These are phyloP conservation scores for Tetrapisispora arboricola DNA, from an alignment of 805 yeast species.

Conservation along the genomic window DNA sequence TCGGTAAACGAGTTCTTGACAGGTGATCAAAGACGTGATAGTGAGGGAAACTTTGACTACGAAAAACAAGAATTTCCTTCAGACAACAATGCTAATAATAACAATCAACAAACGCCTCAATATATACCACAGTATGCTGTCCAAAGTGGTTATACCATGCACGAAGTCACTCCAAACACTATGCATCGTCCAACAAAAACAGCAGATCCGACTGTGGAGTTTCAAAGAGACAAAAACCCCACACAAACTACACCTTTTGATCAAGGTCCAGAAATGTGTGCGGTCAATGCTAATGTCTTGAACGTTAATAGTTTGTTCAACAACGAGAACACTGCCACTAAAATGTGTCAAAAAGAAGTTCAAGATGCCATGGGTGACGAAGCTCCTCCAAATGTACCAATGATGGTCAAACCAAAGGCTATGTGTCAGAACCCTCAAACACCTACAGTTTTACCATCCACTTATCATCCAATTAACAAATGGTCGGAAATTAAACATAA, in stretches of 20 bases:
- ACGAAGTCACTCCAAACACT: slow-evolving; percentile 27
- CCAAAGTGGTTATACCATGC: slow-evolving; percentile 16
- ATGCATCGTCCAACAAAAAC: slow-evolving; percentile 7
- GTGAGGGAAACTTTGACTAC: slow-evolving; percentile 9
- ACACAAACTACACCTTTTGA: slow-evolving; percentile 7
- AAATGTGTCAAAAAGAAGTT: not conserved
- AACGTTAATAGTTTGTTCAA: slow-evolving; percentile 12
- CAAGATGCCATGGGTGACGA: slow-evolving; percentile 5
- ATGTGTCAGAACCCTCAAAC: slow-evolving; percentile 31
- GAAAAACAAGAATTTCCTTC: slow-evolving; percentile 15
- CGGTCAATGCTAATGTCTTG: slow-evolving; percentile 17
- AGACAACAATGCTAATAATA: slow-evolving; percentile 3
- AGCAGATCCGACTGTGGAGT: slow-evolving; percentile 4
- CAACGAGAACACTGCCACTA: slow-evolving; percentile 2
- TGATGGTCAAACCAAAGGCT: slow-evolving; percentile 30
- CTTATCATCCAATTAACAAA: slow-evolving; percentile 28
- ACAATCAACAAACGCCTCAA: slow-evolving; percentile 9
- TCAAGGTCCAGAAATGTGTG: slow-evolving; percentile 11
- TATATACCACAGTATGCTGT: slow-evolving; percentile 23
- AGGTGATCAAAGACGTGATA: not conserved
- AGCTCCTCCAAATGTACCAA: slow-evolving; percentile 11
- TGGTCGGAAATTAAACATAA: slow-evolving; percentile 30
- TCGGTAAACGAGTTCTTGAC: not conserved
- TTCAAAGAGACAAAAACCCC: slow-evolving; percentile 6
- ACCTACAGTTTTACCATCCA: slow-evolving; percentile 30